Base-by-base conservation (phyloP, 2,329 filamentous ascomycete species). In the Albophoma yamanashiensis region DNA sequence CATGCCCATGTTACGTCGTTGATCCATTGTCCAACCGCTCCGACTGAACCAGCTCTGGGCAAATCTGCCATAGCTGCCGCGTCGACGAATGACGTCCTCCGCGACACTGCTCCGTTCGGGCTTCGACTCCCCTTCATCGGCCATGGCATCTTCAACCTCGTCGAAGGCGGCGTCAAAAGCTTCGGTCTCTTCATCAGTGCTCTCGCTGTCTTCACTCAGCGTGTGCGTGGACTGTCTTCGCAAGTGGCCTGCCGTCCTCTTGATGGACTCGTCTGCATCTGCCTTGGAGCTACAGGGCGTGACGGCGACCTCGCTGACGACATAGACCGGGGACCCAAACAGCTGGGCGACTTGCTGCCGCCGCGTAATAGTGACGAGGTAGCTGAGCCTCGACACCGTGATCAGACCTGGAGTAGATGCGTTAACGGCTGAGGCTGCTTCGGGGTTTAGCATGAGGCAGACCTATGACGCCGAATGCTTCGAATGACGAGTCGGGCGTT, bases 21-120 rank as follows among this genome's bases (percentile, higher is more conserved):
- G 86, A 62, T 89, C 88, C 62, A 86, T 77, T 58, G 86, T 87
- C 89, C 92, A 93, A 0, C 90, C 92, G 62, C 86, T 88, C 64
- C 84, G 86, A 52, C 91, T 94, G 70, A 97, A 94, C 94, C 94
- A 99, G 62, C 88, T 86, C 63, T 92, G 85, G 0, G 93, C 91
- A 71, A 97, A 97, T 43, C 90, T 82, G 5, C 92, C 93, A 72
- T 97, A 97, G 63, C 86, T 87, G 0, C 92, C 92, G 66, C 86
- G 88, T 60, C 85, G 87, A 43, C 86, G 84, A 59, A 97, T 93
- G 1, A 97, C 92, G 75, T 97, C 90, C 72, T 96, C 87, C 0
- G 89, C 91, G 61, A 97, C 86, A 65, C 87, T 92, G 64, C 81
- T 87, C 42, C 73, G 75, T 52, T 69, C 68, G 15, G 71, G 63